A percentile compares a stretch with the other conserved stretches of the same genome.
These are phyloP conservation scores for Phaeolepiota aurea DNA, from an alignment of 768 basidiomycete species.

Conservation along the genomic window DNA sequence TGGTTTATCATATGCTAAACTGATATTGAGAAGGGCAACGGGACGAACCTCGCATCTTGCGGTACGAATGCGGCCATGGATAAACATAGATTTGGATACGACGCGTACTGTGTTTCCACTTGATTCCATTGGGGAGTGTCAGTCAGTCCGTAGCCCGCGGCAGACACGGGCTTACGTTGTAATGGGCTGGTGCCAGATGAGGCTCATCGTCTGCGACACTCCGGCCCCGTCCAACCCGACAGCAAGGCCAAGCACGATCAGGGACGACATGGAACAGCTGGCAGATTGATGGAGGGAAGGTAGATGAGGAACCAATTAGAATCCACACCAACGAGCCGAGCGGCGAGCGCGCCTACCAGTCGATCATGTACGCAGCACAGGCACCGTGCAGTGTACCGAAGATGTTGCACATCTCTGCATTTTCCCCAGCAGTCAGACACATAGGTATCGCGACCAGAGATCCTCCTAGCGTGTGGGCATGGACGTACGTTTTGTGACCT, in stretches of 20 bases:
- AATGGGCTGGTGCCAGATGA: constrained; percentile 39
- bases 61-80: constrained; percentile 31
- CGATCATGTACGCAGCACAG: constrained; percentile 48
- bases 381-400: constrained; percentile 44
- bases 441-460: not conserved
- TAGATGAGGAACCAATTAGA: too few species aligned
- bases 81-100: constrained; percentile 30
- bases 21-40: not conserved
- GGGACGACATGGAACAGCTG: constrained; percentile 36
- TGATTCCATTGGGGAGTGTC: constrained; percentile 24
- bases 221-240: constrained; percentile 34
- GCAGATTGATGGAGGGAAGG: too few species aligned
- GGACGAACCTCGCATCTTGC: constrained; percentile 34
- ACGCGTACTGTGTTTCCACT: constrained; percentile 21
- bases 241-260: constrained; percentile 30
- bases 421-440: not conserved
- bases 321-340: too few species aligned
- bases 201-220: constrained; percentile 42
- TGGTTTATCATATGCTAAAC: constrained; percentile 1
- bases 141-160: constrained; percentile 1
- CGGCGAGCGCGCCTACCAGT: constrained; percentile 35
- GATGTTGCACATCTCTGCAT: constrained; percentile 54
- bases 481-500: constrained; percentile 24
- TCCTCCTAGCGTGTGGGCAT: not conserved
- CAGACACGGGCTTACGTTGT: constrained; percentile 21